Evolutionary conservation across 768 basidiomycete genomes (phyloP), one percentile per base, ranked within the genome.

Genomic region (Kwoniella sp.): DNA sequence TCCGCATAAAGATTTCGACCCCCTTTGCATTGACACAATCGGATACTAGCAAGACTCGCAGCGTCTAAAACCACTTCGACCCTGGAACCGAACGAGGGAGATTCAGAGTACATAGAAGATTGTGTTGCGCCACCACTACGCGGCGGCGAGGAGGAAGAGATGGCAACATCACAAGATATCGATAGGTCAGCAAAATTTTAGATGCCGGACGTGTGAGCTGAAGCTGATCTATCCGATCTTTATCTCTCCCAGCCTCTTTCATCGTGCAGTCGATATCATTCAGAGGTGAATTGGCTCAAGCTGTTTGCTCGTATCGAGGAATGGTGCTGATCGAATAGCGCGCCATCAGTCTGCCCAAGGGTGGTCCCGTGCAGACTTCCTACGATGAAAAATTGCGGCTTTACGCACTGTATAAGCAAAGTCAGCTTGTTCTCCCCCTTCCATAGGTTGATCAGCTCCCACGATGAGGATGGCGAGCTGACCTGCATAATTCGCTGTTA

Each of bases 381-480:
- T 96, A 97, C 77, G 93, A 96, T 69, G 92, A 95, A 78, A 97
- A 97, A 79, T 82, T 97, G 15, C 85, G 87, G 12, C 91, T 97
- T 86, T 97, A 97, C 77, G 91, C 91, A 89, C 83, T 93, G 71
- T 95, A 91, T 81, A 95, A 95, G 80, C 93, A 96, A 87, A 92
- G 92, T 92, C 59, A 64, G 70, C 44, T n/a, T 64, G 46, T 53
- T 53, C 21, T 26, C 10, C 40, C 10, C 40, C 40, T 44, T 33
- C 33, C 7, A 13, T 33, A 33, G 5, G 33, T 13, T 47, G n/a
- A 47, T 47, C 7, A 47, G 5, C 46, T 47, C 19, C n/a, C 12
- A 56, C 17, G 24, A 10, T 33, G 54, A 22, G n/a, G 4, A 4
- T 55, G 29, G 15, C 21, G 33, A 22, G 10, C 12, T 55, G 53